A percentile compares a stretch with the other conserved stretches of the same genome.
phyloP scores from a whole-genome alignment of 208 protist genomes.

The Angomonas desouzai region DNA sequence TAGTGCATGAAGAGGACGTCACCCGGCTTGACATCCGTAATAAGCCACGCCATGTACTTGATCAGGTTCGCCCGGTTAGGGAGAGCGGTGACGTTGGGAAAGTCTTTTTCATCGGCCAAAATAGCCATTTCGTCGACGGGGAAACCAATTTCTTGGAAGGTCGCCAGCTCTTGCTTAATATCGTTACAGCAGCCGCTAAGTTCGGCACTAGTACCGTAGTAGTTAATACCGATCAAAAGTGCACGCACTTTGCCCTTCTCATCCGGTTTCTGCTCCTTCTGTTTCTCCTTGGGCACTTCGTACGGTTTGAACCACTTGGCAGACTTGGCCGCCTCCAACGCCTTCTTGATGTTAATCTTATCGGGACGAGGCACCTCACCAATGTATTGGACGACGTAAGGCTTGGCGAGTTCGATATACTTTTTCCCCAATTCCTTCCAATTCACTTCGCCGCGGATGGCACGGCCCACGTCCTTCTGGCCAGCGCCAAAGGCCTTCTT shows the following conservation, averaged over 20 bases:
- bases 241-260: conserved; percentile 29
- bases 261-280: no score
- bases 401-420: conserved; percentile 28
- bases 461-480: conserved; percentile 12
- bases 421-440: conserved; percentile 34
- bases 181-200: conserved; percentile 78
- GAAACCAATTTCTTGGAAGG: conserved; percentile 50
- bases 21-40: conserved; percentile 53
- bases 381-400: conserved; percentile 56
- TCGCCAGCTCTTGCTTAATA: conserved; percentile 44
- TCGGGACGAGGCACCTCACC: conserved; percentile 33
- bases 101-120: conserved; percentile 61
- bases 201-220: conserved; percentile 50
- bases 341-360: conserved; percentile 34
- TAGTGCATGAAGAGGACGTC: conserved; percentile 83
- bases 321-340: conserved; percentile 30
- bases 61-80: conserved; percentile 65
- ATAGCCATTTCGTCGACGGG: conserved; percentile 49
- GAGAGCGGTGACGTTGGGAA: conserved; percentile 32
- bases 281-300: conserved; percentile 18
- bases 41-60: conserved; percentile 71
- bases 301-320: conserved; percentile 32
- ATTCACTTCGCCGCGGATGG: conserved; percentile 18
- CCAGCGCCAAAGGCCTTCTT: conserved; percentile 23
- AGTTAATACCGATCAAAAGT: conserved; percentile 80